phyloP scores from a whole-genome alignment of 768 basidiomycete genomes.

The Daedalea quercina region DNA sequence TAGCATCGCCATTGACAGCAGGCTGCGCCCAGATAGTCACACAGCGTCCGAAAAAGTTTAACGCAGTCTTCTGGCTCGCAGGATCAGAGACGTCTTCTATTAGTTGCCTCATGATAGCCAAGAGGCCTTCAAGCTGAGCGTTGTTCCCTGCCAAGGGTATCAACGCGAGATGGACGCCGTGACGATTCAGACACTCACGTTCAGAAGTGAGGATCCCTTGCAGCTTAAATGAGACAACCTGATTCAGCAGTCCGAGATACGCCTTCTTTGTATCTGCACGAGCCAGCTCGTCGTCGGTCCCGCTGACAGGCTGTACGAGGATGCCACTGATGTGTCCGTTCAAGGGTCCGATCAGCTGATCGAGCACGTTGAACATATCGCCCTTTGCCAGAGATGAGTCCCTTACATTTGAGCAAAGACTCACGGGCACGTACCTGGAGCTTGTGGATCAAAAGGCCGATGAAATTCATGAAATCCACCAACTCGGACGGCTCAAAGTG shows the following conservation, averaged over 20 bases:
- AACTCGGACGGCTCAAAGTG: constrained; percentile 92
- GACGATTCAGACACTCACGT: constrained; percentile 41
- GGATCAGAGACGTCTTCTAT: constrained; percentile 76
- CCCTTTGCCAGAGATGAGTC: constrained; percentile 37
- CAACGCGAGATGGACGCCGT: constrained; percentile 8
- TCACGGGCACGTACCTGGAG: constrained; percentile 56
- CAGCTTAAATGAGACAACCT: constrained; percentile 74
- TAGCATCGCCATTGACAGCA: constrained; percentile 20
- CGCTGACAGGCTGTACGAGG: constrained; percentile 72
- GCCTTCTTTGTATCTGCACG: constrained; percentile 83
- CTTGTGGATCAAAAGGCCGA: constrained; percentile 84
- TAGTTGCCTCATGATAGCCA: constrained; percentile 66
- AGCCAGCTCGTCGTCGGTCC: constrained; percentile 80
- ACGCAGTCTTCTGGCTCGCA: constrained; percentile 68
- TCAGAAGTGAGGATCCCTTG: constrained; percentile 83
- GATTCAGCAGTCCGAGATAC: constrained; percentile 78
- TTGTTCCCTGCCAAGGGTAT: constrained; percentile 49
- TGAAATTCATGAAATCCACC: constrained; percentile 93
- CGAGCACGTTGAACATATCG: constrained; percentile 82
- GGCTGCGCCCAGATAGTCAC: constrained; percentile 65
- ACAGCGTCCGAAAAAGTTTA: constrained; percentile 69
- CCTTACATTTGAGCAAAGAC: neutral
- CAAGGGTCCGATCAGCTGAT: constrained; percentile 84
- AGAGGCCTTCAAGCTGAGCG: constrained; percentile 60
- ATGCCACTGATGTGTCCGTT: constrained; percentile 74